Percentiles rank a stretch among this genome's conserved stretches.
Evolutionary conservation across 73 alveolate genomes (phyloP).

Genomic region (Blepharisma stoltei): DNA sequence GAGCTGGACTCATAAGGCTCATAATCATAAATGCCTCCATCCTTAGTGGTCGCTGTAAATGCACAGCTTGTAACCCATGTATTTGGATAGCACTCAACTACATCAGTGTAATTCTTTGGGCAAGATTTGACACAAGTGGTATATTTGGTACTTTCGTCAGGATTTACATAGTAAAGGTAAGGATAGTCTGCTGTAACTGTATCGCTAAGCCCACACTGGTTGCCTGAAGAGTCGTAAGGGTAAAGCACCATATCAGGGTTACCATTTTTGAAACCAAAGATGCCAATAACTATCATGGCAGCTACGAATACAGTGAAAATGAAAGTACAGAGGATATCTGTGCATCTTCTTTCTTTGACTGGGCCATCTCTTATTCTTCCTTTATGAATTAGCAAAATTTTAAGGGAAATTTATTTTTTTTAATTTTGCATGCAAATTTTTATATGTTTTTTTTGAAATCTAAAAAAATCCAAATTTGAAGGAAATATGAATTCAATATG

Average conservation of each 20-base stretch:
- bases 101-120: neutral
- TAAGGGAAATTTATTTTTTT: too few relatives aligned
- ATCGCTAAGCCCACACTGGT: constrained; percentile 19
- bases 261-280: constrained; percentile 79
- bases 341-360: constrained; percentile 82
- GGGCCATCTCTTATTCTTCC: constrained; percentile 90
- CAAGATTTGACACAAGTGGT: constrained; percentile 4
- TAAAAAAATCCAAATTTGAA: too few relatives aligned
- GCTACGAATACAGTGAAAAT: constrained; percentile 71
- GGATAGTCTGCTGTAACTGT: constrained; percentile 13
- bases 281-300: constrained; percentile 82
- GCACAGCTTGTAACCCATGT: constrained; percentile 21
- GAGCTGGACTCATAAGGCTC: neutral
- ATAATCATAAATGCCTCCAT: neutral
- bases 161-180: constrained; percentile 31
- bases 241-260: constrained; percentile 64
- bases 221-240: constrained; percentile 28
- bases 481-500: too few relatives aligned
- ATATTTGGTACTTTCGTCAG: neutral
- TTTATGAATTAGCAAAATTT: constrained; percentile 14
- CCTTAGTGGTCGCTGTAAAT: neutral
- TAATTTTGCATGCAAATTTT: too few relatives aligned
- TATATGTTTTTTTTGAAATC: too few relatives aligned
- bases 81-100: neutral
- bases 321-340: constrained; percentile 84